Evolutionary conservation across 2,329 filamentous ascomycete genomes (phyloP).

Genomic region (Talaromyces sp.): DNA sequence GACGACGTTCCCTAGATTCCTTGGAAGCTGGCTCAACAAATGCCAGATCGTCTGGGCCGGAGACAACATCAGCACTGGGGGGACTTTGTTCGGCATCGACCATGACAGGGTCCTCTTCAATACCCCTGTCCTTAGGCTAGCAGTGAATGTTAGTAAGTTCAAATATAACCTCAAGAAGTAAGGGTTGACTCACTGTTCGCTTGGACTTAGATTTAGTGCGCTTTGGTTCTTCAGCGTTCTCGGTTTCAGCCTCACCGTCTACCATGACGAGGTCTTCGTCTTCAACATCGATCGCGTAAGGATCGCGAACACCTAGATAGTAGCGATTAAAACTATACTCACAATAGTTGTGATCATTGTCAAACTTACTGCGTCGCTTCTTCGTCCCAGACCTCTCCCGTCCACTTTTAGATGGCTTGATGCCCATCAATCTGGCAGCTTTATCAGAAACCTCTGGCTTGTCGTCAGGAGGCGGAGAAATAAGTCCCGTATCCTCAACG

Average conservation of each 20-base stretch:
- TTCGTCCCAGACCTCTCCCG: slow-evolving; percentile 45
- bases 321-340: slow-evolving; percentile 3
- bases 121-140: slow-evolving; percentile 4
- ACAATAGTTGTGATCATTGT: no score
- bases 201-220: slow-evolving; percentile 1
- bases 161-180: not conserved
- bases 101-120: slow-evolving; percentile 48
- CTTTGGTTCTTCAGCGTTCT: slow-evolving; percentile 19
- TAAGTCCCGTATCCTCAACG: slow-evolving; percentile 55
- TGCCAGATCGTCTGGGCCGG: slow-evolving; percentile 46
- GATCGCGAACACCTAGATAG: slow-evolving; percentile 39
- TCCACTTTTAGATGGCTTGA: slow-evolving; percentile 41
- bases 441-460: slow-evolving; percentile 62
- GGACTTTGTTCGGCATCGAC: slow-evolving; percentile 46
- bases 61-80: slow-evolving; percentile 38
- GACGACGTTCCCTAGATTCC: slow-evolving; percentile 40
- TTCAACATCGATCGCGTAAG: slow-evolving; percentile 51
- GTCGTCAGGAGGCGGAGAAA: slow-evolving; percentile 68
- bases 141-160: not conserved
- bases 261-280: slow-evolving; percentile 60
- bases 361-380: slow-evolving; percentile 40
- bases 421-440: slow-evolving; percentile 70
- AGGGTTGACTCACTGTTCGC: slow-evolving; percentile 3
- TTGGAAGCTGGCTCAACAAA: slow-evolving; percentile 45
- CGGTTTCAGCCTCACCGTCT: slow-evolving; percentile 41